Conservation (phyloP, 805 yeast species). For the Hagleromyces aurorensis region DNA sequence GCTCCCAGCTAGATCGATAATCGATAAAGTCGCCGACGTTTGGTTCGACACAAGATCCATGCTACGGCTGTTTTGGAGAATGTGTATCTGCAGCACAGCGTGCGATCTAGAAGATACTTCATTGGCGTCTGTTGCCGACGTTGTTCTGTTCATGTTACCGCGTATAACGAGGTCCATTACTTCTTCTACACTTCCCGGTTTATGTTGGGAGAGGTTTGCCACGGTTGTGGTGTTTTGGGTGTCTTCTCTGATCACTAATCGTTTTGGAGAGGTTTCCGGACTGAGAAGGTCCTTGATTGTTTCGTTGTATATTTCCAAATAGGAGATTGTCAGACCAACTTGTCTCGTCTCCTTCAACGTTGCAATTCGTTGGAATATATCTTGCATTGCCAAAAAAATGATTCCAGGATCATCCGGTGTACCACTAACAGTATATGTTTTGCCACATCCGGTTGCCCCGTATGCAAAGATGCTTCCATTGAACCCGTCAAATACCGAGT, state of each 20-base stretch:
- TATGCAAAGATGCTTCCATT: slow-evolving; percentile 92
- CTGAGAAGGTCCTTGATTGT: slow-evolving; percentile 70
- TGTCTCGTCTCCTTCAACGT: slow-evolving; percentile 43
- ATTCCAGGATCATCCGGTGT: slow-evolving; percentile 68
- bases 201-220: slow-evolving; percentile 57
- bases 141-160: slow-evolving; percentile 73
- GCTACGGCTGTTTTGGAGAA: slow-evolving; percentile 46
- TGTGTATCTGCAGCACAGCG: slow-evolving; percentile 80
- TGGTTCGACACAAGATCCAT: slow-evolving; percentile 61
- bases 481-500: slow-evolving; percentile 71
- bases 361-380: slow-evolving; percentile 58
- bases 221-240: slow-evolving; percentile 54
- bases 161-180: slow-evolving; percentile 67
- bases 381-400: slow-evolving; percentile 69
- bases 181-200: slow-evolving; percentile 55
- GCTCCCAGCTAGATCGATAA: slow-evolving; percentile 91
- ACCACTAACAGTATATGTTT: slow-evolving; percentile 85
- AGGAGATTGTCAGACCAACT: slow-evolving; percentile 59
- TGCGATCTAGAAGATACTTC: slow-evolving; percentile 88
- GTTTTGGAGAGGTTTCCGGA: slow-evolving; percentile 42
- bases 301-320: slow-evolving; percentile 87
- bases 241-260: slow-evolving; percentile 64
- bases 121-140: slow-evolving; percentile 86
- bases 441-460: slow-evolving; percentile 98
- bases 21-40: slow-evolving; percentile 70